Percentiles rank a stretch among this genome's conserved stretches.
Evolutionary conservation across 2,329 filamentous ascomycete species (phyloP).

Genomic region (Macrophomina tecta): DNA sequence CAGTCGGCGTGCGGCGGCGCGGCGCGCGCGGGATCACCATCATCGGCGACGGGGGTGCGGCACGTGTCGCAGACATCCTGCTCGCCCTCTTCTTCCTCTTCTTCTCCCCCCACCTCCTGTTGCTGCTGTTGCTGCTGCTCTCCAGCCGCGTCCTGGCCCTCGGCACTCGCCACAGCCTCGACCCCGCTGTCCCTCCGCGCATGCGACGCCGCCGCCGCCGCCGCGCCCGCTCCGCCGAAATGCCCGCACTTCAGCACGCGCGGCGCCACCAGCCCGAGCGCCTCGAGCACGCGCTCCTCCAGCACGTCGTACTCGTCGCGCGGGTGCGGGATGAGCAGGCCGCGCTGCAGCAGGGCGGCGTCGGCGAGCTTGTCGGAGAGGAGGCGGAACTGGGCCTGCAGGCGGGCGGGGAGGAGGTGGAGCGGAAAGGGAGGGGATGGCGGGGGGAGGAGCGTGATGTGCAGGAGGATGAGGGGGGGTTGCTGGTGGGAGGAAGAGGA

Average conservation of each 20-base stretch:
- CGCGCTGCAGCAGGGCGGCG: slow-evolving; percentile 71
- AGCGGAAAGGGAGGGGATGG: slow-evolving; percentile 65
- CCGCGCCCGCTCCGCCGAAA: slow-evolving; percentile 57
- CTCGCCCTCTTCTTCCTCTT: slow-evolving; percentile 24
- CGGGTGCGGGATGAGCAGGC: slow-evolving; percentile 77
- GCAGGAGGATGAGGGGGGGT: slow-evolving; percentile 73
- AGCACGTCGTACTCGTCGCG: slow-evolving; percentile 80
- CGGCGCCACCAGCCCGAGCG: slow-evolving; percentile 72
- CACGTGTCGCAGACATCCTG: slow-evolving; percentile 11
- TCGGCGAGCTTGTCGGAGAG: slow-evolving; percentile 74
- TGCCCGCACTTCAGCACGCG: slow-evolving; percentile 78
- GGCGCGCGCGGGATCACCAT: too few relatives aligned
- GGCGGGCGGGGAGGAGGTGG: slow-evolving; percentile 50
- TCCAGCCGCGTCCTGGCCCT: slow-evolving; percentile 34
- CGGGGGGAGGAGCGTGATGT: slow-evolving; percentile 76
- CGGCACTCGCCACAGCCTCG: neutral
- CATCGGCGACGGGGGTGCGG: neutral
- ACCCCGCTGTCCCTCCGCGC: slow-evolving; percentile 13
- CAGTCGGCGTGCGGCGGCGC: slow-evolving; percentile 60
- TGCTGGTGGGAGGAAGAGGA: neutral
- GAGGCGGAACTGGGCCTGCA: slow-evolving; percentile 69
- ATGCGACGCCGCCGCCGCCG: neutral
- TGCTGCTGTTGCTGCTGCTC: slow-evolving; percentile 33
- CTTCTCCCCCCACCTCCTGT: slow-evolving; percentile 34
- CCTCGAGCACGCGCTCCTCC: slow-evolving; percentile 77